Percentiles rank a stretch among this genome's conserved stretches.
Evolutionary conservation across 352 stramenopile genomes (phyloP).

Genomic region (Globisporangium mamillatum): DNA sequence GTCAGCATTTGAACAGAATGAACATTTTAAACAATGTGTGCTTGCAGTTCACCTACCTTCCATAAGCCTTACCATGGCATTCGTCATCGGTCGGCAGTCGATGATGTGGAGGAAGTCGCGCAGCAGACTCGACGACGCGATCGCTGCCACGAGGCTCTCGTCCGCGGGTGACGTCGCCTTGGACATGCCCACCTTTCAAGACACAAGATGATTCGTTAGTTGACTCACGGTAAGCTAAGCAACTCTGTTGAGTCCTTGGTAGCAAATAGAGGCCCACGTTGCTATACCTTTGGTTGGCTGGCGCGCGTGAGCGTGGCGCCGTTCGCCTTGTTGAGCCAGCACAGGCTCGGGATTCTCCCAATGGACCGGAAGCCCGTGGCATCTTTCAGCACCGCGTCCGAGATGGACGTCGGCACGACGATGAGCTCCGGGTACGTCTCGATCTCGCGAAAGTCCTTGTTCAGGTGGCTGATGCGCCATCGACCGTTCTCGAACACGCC

Average conservation of each 20-base stretch:
- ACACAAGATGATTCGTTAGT: neutral
- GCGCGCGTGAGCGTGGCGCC: slow-evolving; percentile 69
- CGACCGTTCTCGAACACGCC: slow-evolving; percentile 66
- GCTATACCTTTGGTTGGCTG: slow-evolving; percentile 68
- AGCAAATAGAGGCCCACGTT: too few species aligned
- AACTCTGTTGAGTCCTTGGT: too few species aligned
- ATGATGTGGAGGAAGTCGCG: slow-evolving; percentile 78
- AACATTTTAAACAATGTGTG: neutral
- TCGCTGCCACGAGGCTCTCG: slow-evolving; percentile 65
- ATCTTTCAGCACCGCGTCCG: slow-evolving; percentile 84
- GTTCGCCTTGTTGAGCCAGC: slow-evolving; percentile 71
- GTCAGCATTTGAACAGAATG: neutral
- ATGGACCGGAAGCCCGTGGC: slow-evolving; percentile 72
- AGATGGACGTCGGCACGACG: slow-evolving; percentile 88
- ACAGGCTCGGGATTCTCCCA: slow-evolving; percentile 65
- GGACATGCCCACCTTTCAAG: slow-evolving; percentile 56
- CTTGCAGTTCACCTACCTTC: too few species aligned
- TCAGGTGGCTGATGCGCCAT: slow-evolving; percentile 63
- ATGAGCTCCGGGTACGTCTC: slow-evolving; percentile 93
- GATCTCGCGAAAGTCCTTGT: slow-evolving; percentile 79
- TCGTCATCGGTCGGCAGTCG: slow-evolving; percentile 82
- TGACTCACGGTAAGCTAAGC: neutral
- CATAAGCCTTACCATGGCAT: slow-evolving; percentile 39
- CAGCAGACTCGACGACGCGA: slow-evolving; percentile 59
- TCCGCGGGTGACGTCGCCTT: slow-evolving; percentile 73